phyloP scores from a whole-genome alignment of 768 basidiomycete species.

The Leccinum rimulosum region DNA sequence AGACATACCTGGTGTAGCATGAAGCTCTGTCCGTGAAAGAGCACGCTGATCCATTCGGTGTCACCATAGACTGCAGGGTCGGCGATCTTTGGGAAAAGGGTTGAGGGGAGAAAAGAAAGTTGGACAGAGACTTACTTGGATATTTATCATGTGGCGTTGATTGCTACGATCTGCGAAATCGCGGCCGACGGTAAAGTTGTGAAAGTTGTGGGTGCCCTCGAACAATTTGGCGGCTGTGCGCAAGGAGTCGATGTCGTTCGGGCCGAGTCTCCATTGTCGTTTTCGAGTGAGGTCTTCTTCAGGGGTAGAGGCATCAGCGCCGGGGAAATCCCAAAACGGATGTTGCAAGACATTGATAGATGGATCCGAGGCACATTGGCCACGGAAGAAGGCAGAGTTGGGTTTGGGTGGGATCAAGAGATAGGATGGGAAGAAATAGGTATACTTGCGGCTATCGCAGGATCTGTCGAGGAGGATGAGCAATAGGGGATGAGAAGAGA shows the following conservation, averaged over 20 bases:
- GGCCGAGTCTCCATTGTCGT: slow-evolving; percentile 63
- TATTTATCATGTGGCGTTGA: slow-evolving; percentile 82
- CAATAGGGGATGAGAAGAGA: background rate
- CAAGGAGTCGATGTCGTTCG: slow-evolving; percentile 54
- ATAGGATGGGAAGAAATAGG: slow-evolving; percentile 95
- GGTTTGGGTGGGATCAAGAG: slow-evolving; percentile 89
- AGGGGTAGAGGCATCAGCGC: slow-evolving; percentile 36
- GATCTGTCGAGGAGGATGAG: slow-evolving; percentile 43
- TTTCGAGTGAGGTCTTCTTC: slow-evolving; percentile 67
- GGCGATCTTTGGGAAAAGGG: slow-evolving; percentile 47
- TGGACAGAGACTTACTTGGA: slow-evolving; percentile 53
- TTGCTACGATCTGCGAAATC: slow-evolving; percentile 82
- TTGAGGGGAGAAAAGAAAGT: background rate
- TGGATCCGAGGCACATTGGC: slow-evolving; percentile 3
- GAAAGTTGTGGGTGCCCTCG: slow-evolving; percentile 93
- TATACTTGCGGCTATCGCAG: slow-evolving; percentile 96
- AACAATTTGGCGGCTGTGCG: slow-evolving; percentile 59
- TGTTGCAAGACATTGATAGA: slow-evolving; percentile 35
- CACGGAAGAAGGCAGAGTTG: slow-evolving; percentile 54
- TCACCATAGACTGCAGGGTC: slow-evolving; percentile 89
- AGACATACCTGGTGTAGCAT: slow-evolving; percentile 94
- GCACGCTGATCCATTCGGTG: slow-evolving; percentile 92
- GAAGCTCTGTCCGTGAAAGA: slow-evolving; percentile 96
- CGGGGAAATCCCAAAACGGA: slow-evolving; percentile 59
- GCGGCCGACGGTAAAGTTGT: slow-evolving; percentile 92